A percentile compares a stretch with the other conserved stretches of the same genome.
Conservation (phyloP, 257 asterid genomes). For the Solanum chilense region DNA sequence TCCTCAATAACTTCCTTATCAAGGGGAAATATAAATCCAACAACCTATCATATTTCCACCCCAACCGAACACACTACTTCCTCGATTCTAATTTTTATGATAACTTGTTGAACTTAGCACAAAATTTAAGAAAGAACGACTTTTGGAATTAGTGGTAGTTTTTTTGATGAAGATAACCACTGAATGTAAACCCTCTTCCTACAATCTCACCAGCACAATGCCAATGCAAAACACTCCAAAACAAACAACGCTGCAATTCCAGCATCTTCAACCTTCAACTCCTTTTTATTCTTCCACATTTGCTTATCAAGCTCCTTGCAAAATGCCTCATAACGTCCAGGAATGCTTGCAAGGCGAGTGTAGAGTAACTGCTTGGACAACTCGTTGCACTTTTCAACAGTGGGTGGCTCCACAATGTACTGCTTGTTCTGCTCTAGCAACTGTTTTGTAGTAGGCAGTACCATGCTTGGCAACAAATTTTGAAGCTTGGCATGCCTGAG, state of each 20-base stretch:
- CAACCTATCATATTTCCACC: not conserved
- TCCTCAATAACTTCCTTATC: not conserved
- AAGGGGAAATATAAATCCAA: not conserved
- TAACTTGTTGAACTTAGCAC: not conserved
- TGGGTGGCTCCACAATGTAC: slow-evolving; percentile 48
- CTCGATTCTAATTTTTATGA: not conserved
- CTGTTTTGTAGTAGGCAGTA: slow-evolving; percentile 42
- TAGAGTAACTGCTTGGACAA: slow-evolving; percentile 50
- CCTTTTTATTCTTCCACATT: slow-evolving; percentile 74
- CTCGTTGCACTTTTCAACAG: slow-evolving; percentile 50
- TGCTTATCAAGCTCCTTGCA: slow-evolving; percentile 84
- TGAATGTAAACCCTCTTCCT: slow-evolving; percentile 86
- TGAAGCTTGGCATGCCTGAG: slow-evolving; percentile 47
- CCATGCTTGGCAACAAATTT: slow-evolving; percentile 45
- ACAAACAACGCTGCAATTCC: slow-evolving; percentile 83
- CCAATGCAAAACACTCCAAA: slow-evolving; percentile 83
- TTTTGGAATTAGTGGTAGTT: not conserved
- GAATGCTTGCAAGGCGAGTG: slow-evolving; percentile 80
- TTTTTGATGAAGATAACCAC: slow-evolving; percentile 34
- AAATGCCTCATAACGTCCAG: slow-evolving; percentile 64
- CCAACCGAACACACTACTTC: not conserved
- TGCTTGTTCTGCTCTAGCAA: slow-evolving; percentile 56
- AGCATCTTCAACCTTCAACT: slow-evolving; percentile 78
- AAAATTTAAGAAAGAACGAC: not conserved
- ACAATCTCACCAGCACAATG: slow-evolving; percentile 89